Conservation (phyloP, 192 early-diverging fungal species). For the Coemansia sp. region DNA sequence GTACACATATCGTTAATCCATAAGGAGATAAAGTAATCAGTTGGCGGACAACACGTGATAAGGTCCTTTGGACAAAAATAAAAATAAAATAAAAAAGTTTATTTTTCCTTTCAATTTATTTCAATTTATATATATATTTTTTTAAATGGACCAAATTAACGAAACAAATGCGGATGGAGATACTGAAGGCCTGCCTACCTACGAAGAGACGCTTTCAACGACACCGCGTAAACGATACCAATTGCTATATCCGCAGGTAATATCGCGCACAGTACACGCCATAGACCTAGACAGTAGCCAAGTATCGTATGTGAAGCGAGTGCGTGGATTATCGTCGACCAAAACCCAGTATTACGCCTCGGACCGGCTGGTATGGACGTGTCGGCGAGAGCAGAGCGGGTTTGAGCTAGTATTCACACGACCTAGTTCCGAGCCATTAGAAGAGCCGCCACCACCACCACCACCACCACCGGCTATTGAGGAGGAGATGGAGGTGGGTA, state of each 20-base stretch:
- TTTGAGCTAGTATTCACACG: constrained; percentile 43
- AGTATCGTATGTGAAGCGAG: constrained; percentile 9
- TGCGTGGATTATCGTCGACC: constrained; percentile 10
- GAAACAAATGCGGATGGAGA: background rate
- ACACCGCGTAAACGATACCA: constrained; percentile 27
- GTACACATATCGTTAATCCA: too few relatives aligned
- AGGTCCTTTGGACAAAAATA: too few relatives aligned
- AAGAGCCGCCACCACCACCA: constrained; percentile 1
- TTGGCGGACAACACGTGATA: too few relatives aligned
- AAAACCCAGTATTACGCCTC: constrained; percentile 9
- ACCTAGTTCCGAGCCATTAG: background rate
- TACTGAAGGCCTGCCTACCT: constrained; percentile 32
- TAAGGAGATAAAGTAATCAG: too few relatives aligned
- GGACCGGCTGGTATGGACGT: constrained; percentile 25
- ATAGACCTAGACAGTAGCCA: constrained; percentile 13
- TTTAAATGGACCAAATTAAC: background rate
- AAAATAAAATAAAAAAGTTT: too few relatives aligned
- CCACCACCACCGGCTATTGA: background rate
- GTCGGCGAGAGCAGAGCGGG: constrained; percentile 21
- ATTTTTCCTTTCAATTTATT: too few relatives aligned
- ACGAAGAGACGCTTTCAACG: constrained; percentile 46
- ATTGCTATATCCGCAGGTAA: constrained; percentile 22
- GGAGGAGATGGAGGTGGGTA: constrained; percentile 2
- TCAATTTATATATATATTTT: background rate
- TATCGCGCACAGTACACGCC: constrained; percentile 36